Evolutionary conservation across 352 stramenopile genomes (phyloP).

Genomic region (Phytophthora palmivora): DNA sequence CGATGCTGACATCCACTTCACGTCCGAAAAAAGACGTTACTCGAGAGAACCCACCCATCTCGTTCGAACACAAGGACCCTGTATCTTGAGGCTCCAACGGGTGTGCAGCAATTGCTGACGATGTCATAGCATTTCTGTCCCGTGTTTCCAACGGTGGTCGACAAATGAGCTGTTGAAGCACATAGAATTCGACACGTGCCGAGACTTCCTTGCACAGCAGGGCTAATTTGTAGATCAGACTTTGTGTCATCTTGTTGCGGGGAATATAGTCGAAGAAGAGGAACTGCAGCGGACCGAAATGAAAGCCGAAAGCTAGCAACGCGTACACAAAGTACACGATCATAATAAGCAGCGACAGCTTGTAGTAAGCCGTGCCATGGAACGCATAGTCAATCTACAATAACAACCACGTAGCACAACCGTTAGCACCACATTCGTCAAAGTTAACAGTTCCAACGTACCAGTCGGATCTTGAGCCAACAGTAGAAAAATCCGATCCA

Average conservation of each 20-base stretch:
- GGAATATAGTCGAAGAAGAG: constrained; percentile 80
- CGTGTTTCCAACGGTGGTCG: constrained; percentile 46
- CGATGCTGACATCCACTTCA: constrained; percentile 62
- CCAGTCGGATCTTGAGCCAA: constrained; percentile 78
- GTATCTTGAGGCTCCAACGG: constrained; percentile 28
- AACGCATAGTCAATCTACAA: constrained; percentile 82
- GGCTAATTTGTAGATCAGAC: constrained; percentile 50
- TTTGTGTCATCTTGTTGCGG: constrained; percentile 61
- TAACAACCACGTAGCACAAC: constrained; percentile 1
- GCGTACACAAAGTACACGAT: constrained; percentile 76
- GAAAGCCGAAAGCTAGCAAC: constrained; percentile 77
- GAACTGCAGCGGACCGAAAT: constrained; percentile 80
- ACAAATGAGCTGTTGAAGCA: constrained; percentile 61
- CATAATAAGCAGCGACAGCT: constrained; percentile 63
- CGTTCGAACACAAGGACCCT: constrained; percentile 6
- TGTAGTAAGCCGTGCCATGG: constrained; percentile 76
- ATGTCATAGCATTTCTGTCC: constrained; percentile 41
- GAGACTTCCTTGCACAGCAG: constrained; percentile 48
- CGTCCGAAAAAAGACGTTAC: constrained; percentile 69
- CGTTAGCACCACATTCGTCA: constrained; percentile 12
- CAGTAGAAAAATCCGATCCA: constrained; percentile 79
- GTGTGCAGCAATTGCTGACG: constrained; percentile 31
- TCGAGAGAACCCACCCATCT: constrained; percentile 35
- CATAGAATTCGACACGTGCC: constrained; percentile 56
- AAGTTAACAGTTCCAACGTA: constrained; percentile 24